Conservation (phyloP, 352 stramenopile genomes). For the Blastocystis sp. region DNA sequence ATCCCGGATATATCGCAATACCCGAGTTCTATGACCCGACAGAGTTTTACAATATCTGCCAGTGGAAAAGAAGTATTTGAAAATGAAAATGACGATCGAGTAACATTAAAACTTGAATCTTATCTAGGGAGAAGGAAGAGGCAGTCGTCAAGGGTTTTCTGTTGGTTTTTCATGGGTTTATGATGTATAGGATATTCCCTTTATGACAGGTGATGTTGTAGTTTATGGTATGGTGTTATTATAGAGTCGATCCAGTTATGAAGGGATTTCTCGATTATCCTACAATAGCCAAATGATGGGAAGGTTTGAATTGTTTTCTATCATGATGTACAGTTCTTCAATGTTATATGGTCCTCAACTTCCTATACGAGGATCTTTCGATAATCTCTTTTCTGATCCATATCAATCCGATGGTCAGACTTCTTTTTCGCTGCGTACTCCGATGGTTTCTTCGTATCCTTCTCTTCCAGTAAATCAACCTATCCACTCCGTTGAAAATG, state of each 20-base stretch:
- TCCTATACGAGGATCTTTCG: not conserved
- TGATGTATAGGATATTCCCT: not conserved
- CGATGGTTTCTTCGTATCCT: not conserved
- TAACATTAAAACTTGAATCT: no score
- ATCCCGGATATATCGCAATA: no score
- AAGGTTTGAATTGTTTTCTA: not conserved
- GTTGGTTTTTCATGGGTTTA: not conserved
- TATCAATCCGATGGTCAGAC: not conserved
- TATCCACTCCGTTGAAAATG: not conserved
- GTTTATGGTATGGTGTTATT: not conserved
- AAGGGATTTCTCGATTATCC: slow-evolving; percentile 5
- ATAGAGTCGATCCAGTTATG: not conserved
- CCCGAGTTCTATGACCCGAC: no score
- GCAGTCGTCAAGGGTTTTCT: no score
- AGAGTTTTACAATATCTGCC: no score
- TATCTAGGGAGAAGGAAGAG: no score
- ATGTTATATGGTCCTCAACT: not conserved
- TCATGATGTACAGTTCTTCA: not conserved
- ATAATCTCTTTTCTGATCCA: slow-evolving; percentile 6
- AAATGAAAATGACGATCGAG: no score
- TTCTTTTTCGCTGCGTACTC: not conserved
- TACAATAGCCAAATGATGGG: no score
- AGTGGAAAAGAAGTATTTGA: no score
- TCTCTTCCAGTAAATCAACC: not conserved
- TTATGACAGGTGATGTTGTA: not conserved